Evolutionary conservation across 768 basidiomycete genomes (phyloP).

Genomic region (Leccinum uliginosum): DNA sequence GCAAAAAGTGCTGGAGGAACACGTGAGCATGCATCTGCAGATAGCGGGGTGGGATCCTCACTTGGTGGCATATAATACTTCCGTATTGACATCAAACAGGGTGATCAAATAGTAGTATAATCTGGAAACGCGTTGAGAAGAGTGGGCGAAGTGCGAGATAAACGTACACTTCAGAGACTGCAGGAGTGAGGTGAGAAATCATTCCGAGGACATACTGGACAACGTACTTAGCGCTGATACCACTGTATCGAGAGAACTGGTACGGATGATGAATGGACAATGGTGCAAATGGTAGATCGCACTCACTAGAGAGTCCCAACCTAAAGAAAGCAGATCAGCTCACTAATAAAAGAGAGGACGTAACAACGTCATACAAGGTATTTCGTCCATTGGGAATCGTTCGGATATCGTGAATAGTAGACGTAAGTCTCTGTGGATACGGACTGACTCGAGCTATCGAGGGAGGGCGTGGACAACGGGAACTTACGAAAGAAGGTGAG

Average conservation of each 20-base stretch:
- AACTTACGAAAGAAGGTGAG: slow-evolving; percentile 32
- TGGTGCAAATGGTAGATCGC: not conserved
- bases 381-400: slow-evolving; percentile 15
- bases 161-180: slow-evolving; percentile 28
- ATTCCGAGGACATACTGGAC: not conserved
- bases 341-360: not conserved
- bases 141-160: not conserved
- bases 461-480: not conserved
- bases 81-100: slow-evolving; percentile 22
- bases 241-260: slow-evolving; percentile 23
- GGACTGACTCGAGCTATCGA: not conserved
- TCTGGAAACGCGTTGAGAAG: slow-evolving; percentile 18
- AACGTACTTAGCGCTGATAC: slow-evolving; percentile 24
- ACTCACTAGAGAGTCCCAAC: slow-evolving; percentile 21
- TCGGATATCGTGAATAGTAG: slow-evolving; percentile 27
- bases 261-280: not conserved
- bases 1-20: slow-evolving; percentile 24
- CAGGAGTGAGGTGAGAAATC: not conserved
- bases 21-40: not conserved
- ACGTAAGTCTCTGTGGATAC: slow-evolving; percentile 23
- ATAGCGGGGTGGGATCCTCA: slow-evolving; percentile 6
- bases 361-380: slow-evolving; percentile 15
- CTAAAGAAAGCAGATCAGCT: slow-evolving; percentile 6
- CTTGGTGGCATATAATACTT: slow-evolving; percentile 24
- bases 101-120: slow-evolving; percentile 28